Conservation (phyloP, 2,329 filamentous ascomycete species). For the Mollisiaceae sp. region DNA sequence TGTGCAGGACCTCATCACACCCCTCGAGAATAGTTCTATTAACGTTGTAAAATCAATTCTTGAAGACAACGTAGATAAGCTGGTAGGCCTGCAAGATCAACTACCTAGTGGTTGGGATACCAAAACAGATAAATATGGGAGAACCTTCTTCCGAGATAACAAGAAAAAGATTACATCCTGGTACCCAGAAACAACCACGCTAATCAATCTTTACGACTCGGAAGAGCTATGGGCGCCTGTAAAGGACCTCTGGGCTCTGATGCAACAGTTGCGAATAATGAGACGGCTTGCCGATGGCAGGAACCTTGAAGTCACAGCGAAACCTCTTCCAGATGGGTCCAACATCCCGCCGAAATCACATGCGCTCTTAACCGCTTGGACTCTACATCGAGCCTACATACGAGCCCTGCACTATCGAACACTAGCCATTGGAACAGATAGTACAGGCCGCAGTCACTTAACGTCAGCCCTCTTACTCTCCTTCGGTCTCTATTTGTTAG, state of each 20-base stretch:
- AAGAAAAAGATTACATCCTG: background rate
- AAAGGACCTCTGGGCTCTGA: background rate
- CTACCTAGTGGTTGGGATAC: too few species aligned
- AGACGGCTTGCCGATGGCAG: background rate
- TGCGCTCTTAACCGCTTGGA: slow-evolving; percentile 15
- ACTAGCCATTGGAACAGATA: slow-evolving; percentile 10
- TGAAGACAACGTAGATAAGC: background rate
- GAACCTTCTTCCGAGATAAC: too few species aligned
- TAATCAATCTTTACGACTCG: background rate
- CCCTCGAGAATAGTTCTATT: background rate
- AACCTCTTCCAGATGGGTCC: slow-evolving; percentile 11
- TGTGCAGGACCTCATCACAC: background rate
- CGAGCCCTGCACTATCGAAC: slow-evolving; percentile 28
- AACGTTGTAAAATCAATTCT: background rate
- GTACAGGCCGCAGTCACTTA: background rate
- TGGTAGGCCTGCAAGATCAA: background rate
- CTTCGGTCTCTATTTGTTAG: background rate
- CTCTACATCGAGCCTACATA: slow-evolving; percentile 27
- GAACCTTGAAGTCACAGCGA: background rate
- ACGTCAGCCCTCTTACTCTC: background rate
- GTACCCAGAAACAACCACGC: background rate
- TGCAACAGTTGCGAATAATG: background rate
- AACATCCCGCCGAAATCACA: slow-evolving; percentile 10
- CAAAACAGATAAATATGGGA: too few species aligned
- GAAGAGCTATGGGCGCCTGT: background rate